Evolutionary conservation across 805 yeast genomes (phyloP), one percentile per base, ranked within the genome.

Genomic region (Millerozyma miso): DNA sequence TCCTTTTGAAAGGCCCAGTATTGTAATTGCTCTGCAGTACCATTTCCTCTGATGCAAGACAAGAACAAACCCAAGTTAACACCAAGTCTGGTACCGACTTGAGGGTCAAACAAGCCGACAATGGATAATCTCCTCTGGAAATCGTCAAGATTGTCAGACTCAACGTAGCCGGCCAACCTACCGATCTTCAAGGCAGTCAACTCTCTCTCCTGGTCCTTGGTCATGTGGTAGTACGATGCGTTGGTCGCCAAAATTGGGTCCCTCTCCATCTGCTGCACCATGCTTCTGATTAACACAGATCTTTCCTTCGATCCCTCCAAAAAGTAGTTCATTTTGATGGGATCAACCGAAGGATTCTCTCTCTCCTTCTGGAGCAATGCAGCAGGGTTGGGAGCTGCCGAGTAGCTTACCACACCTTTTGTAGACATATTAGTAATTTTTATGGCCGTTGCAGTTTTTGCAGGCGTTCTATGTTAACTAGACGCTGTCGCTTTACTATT

Each of bases 11-110:
- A 67, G 41, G 88, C 76, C 97, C 97, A 90, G 67, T 83, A 91
- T 35, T 80, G 70, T 54, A 83, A 76, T 71, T 90, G 98, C 44
- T 80, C 87, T 29, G 79, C 75, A 6, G 97, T 84, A 50, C 97
- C 98, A 54, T 86, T 85, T 48, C 97, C 96, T 52, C 83, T 79
- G 44, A 90, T 68, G 44, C 96, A 87, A 44, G 80, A 77, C 41
- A 88, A 74, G 60, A 91, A 91, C 44, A 90, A 73, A 3, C 96
- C 97, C 50, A 84, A 72, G 69, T 90, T 95, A 43, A 90, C 89
- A 34, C 96, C 96, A 39, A 87, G 64, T 54, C 98, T 78, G 26
- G 96, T 89, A 40, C 81, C 79, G 36, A 85, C 68, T 52, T 82
- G 83, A 14, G 96, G 95, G 62, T 91, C 97, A 48, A 82, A 74